phyloP scores from a whole-genome alignment of 306 rosid species.

The Ceratonia siliqua region DNA sequence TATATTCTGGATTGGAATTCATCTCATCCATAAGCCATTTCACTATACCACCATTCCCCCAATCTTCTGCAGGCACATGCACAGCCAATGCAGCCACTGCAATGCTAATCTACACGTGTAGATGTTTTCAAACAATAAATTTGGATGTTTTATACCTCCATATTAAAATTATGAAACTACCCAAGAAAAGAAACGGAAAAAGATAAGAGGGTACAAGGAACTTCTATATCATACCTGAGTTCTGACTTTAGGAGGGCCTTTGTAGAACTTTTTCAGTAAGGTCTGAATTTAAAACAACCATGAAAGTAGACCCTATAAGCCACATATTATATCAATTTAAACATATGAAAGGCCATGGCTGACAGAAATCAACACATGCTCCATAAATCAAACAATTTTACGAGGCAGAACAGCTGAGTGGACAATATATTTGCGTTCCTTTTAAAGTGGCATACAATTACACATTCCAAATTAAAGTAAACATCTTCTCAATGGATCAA shows the following conservation, averaged over 20 bases:
- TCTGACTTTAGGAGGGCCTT: slow-evolving; percentile 90
- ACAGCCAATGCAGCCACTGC: slow-evolving; percentile 98
- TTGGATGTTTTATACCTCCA: slow-evolving; percentile 21
- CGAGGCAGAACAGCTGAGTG: background rate
- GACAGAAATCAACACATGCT: background rate
- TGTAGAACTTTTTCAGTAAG: slow-evolving; percentile 82
- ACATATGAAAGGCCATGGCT: slow-evolving; percentile 3
- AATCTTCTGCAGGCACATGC: slow-evolving; percentile 87
- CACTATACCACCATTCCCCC: slow-evolving; percentile 98
- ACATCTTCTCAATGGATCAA: slow-evolving; percentile 6
- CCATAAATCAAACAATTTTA: background rate
- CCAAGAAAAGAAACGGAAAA: background rate
- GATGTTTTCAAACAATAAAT: slow-evolving; percentile 35
- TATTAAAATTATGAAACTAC: background rate
- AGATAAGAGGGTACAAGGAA: slow-evolving; percentile 14
- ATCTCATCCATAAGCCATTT: slow-evolving; percentile 96
- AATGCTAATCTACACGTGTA: slow-evolving; percentile 79
- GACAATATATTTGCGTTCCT: background rate
- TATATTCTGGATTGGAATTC: slow-evolving; percentile 85
- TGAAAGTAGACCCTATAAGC: slow-evolving; percentile 25
- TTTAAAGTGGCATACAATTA: background rate
- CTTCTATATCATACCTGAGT: slow-evolving; percentile 70
- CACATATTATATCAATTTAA: background rate
- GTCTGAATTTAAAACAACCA: slow-evolving; percentile 63
- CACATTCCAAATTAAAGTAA: background rate